phyloP scores from a whole-genome alignment of 2,329 filamentous ascomycete genomes.

The Penicillium sp. region DNA sequence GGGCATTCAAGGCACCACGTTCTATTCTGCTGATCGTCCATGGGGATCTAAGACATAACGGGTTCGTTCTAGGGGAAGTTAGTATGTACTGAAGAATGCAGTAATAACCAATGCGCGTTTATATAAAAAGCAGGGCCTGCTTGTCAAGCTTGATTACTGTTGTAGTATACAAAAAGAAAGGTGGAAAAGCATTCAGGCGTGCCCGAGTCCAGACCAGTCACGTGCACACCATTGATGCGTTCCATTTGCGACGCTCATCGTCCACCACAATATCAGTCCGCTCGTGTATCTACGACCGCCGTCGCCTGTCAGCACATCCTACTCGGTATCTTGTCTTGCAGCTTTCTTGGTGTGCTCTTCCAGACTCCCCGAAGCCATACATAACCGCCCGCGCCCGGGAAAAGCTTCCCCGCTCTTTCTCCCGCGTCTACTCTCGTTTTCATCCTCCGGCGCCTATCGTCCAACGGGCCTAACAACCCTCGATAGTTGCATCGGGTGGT shows the following conservation, averaged over 20 bases:
- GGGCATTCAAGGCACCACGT: conserved; percentile 3
- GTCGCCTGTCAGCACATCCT: background rate
- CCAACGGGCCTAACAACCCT: background rate
- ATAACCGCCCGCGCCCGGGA: conserved; percentile 2
- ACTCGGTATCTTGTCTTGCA: background rate
- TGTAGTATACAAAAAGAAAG: background rate
- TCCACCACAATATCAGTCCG: conserved; percentile 2
- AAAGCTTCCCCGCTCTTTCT: conserved; percentile 18
- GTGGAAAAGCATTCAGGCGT: background rate
- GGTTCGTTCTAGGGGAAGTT: background rate
- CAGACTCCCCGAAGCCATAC: background rate
- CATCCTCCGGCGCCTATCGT: conserved; percentile 9
- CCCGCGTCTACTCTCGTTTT: conserved; percentile 10
- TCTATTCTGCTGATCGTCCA: conserved; percentile 7
- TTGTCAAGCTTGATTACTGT: background rate
- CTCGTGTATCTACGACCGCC: background rate
- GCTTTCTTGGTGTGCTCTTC: background rate
- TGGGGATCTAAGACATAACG: conserved; percentile 9
- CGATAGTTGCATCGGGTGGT: background rate
- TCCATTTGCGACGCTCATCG: conserved; percentile 10
- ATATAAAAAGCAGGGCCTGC: background rate
- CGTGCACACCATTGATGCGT: conserved; percentile 13
- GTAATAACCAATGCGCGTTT: background rate
- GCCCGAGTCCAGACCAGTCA: conserved; percentile 19
- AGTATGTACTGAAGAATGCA: too few species aligned